Percentiles rank a stretch among this genome's conserved stretches.
These are phyloP conservation scores for Aspergillus puulaauensis DNA, from an alignment of 2,329 filamentous ascomycete species.

Conservation along the genomic window DNA sequence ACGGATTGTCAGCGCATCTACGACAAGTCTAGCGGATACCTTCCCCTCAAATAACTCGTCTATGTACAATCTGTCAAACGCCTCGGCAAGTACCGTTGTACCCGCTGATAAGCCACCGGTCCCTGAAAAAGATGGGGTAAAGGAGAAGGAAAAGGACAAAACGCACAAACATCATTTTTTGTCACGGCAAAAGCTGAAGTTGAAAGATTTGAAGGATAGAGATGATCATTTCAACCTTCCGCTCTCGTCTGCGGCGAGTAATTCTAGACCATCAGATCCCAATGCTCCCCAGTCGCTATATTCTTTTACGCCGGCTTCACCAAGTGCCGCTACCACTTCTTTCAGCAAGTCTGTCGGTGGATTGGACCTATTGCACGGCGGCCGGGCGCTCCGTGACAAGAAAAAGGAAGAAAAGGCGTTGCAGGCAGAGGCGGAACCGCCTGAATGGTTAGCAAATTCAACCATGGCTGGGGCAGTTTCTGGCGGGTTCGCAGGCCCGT, in stretches of 20 bases:
- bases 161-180: slow-evolving; percentile 62
- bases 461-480: slow-evolving; percentile 25
- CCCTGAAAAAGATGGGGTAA: slow-evolving; percentile 42
- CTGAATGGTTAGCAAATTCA: slow-evolving; percentile 33
- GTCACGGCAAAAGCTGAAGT: slow-evolving; percentile 64
- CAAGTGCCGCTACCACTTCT: slow-evolving; percentile 54
- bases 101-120: slow-evolving; percentile 44
- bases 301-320: slow-evolving; percentile 65
- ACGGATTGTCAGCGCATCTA: slow-evolving; percentile 59
- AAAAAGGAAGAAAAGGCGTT: slow-evolving; percentile 67
- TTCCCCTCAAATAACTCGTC: slow-evolving; percentile 54
- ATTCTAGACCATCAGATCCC: slow-evolving; percentile 63
- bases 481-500: slow-evolving; percentile 34
- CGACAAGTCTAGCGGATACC: slow-evolving; percentile 58
- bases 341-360: slow-evolving; percentile 84
- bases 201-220: slow-evolving; percentile 62
- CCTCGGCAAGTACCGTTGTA: slow-evolving; percentile 61
- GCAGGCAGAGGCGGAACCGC: slow-evolving; percentile 35
- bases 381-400: slow-evolving; percentile 75
- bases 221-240: slow-evolving; percentile 59
- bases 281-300: slow-evolving; percentile 64
- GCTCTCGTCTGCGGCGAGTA: slow-evolving; percentile 64
- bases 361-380: slow-evolving; percentile 74
- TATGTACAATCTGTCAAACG: slow-evolving; percentile 61
- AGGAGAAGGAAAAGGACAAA: slow-evolving; percentile 46